Evolutionary conservation across 1,284 basidiomycete genomes (phyloP).

Genomic region (Sporisorium graminicola): DNA sequence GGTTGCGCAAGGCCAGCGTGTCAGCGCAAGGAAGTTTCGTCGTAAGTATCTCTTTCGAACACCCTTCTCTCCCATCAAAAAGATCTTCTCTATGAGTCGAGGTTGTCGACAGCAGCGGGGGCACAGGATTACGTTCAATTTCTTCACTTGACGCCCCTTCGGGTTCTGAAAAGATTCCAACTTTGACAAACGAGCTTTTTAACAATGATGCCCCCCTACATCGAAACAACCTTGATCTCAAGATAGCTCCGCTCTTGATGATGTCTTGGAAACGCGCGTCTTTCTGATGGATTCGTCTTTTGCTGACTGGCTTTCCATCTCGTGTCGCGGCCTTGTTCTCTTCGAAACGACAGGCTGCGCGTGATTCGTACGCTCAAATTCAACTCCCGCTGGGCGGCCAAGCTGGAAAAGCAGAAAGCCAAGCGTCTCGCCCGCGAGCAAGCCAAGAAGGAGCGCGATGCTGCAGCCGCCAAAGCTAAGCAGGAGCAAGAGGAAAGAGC

Average conservation of each 20-base stretch:
- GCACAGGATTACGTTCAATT: conserved; percentile 68
- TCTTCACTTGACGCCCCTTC: conserved; percentile 69
- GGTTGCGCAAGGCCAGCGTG: conserved; percentile 62
- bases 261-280: neutral
- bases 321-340: neutral
- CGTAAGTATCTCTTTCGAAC: conserved; percentile 50
- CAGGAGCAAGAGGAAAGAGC: conserved; percentile 46
- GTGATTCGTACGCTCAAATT: conserved; percentile 64
- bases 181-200: conserved; percentile 70
- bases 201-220: conserved; percentile 65
- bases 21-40: conserved; percentile 57
- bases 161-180: conserved; percentile 61
- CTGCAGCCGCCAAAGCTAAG: conserved; percentile 36
- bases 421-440: conserved; percentile 32
- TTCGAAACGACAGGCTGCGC: conserved; percentile 48
- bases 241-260: conserved; percentile 23
- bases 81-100: neutral
- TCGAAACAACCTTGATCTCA: neutral
- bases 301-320: conserved; percentile 14
- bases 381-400: conserved; percentile 68
- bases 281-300: neutral
- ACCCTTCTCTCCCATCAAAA: neutral
- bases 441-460: conserved; percentile 41
- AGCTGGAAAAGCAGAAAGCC: conserved; percentile 63
- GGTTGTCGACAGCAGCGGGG: conserved; percentile 5